Conservation (phyloP, 2,329 filamentous ascomycete genomes). For the Calonectria fujianensis region DNA sequence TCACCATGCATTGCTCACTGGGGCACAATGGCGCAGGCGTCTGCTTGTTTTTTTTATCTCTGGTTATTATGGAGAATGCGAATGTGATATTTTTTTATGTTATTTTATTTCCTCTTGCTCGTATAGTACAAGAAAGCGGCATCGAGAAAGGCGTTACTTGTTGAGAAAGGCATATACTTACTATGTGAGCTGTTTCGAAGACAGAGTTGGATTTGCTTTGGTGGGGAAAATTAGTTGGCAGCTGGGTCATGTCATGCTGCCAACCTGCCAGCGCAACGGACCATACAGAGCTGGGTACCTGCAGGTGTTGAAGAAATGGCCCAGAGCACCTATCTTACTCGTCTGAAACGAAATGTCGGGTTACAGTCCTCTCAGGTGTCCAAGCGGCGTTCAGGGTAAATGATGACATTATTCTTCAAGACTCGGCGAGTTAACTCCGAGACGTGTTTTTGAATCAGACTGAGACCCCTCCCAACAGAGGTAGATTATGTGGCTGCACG, state of each 20-base stretch:
- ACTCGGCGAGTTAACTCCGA: constrained; percentile 13
- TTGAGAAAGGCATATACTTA: not conserved
- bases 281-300: constrained; percentile 13
- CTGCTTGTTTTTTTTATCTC: not conserved
- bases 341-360: constrained; percentile 4
- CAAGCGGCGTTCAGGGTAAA: constrained; percentile 24
- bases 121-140: not conserved
- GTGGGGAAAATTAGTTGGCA: not conserved
- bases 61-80: constrained; percentile 9
- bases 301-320: constrained; percentile 12
- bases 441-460: constrained; percentile 23
- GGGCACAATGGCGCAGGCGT: constrained; percentile 35
- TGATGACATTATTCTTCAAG: constrained; percentile 9
- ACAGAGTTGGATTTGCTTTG: constrained; percentile 3
- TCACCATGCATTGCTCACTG: constrained; percentile 29
- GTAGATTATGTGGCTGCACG: constrained; percentile 15
- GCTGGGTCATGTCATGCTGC: not conserved
- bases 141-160: not conserved
- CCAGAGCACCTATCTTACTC: constrained; percentile 1
- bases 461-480: constrained; percentile 6
- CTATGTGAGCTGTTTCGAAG: not conserved
- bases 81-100: not conserved
- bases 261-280: constrained; percentile 16
- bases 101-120: not conserved
- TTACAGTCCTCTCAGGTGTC: not conserved